These are phyloP conservation scores for Chloris gayana DNA, from an alignment of 176 grass and related monocot genomes.

Conservation along the genomic window DNA sequence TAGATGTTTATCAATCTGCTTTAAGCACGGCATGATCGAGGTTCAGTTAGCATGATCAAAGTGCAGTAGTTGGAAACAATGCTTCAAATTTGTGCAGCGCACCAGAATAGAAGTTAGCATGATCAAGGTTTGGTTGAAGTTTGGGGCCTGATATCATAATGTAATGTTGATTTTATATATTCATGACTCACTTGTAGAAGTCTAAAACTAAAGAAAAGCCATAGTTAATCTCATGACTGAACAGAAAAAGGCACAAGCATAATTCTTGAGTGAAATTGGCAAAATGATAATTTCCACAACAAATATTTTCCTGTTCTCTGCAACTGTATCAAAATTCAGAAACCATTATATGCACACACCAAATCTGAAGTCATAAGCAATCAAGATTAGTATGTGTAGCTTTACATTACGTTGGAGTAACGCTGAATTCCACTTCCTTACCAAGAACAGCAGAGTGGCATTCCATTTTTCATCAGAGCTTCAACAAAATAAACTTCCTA, in stretches of 20 bases:
- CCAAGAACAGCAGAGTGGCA: background rate
- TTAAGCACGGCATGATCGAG: background rate
- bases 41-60: background rate
- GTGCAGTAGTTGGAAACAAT: constrained; percentile 27
- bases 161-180: constrained; percentile 18
- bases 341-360: background rate
- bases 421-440: background rate
- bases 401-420: background rate
- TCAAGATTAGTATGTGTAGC: background rate
- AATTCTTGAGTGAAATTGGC: background rate
- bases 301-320: background rate
- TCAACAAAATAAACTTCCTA: background rate
- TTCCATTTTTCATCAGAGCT: background rate
- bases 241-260: background rate
- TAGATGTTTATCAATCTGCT: background rate
- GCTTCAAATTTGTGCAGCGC: background rate
- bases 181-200: background rate
- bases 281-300: background rate
- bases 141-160: background rate
- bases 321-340: background rate
- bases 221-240: background rate
- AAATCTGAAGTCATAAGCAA: constrained; percentile 8
- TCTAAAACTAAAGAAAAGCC: background rate
- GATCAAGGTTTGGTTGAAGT: too few species aligned
- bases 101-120: background rate